These are phyloP conservation scores for Calvatia gigantea DNA, from an alignment of 768 basidiomycete species.

Conservation along the genomic window DNA sequence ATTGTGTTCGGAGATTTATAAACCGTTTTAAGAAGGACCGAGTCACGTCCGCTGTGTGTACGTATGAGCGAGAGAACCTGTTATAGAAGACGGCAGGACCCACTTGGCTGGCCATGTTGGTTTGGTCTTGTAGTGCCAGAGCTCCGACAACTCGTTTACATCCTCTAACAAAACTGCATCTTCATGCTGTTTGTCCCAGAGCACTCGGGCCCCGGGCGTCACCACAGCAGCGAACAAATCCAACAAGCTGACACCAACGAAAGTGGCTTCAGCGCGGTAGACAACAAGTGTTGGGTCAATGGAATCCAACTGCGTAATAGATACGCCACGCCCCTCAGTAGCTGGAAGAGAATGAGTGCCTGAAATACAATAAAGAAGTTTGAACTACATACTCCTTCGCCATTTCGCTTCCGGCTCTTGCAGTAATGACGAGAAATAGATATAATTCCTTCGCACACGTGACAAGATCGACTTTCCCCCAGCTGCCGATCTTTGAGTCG, in stretches of 20 bases:
- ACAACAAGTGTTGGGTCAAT: slow-evolving; percentile 97
- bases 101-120: slow-evolving; percentile 93
- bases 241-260: slow-evolving; percentile 95
- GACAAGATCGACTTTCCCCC: slow-evolving; percentile 84
- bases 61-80: slow-evolving; percentile 10
- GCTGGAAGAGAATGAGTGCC: slow-evolving; percentile 34
- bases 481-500: slow-evolving; percentile 47
- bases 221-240: slow-evolving; percentile 86
- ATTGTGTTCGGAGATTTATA: slow-evolving; percentile 96
- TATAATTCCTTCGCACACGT: slow-evolving; percentile 88
- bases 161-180: slow-evolving; percentile 86
- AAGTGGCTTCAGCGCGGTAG: slow-evolving; percentile 94
- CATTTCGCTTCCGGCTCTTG: slow-evolving; percentile 99
- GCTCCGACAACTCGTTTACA: slow-evolving; percentile 83
- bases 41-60: slow-evolving; percentile 72
- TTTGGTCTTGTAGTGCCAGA: slow-evolving; percentile 92
- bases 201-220: slow-evolving; percentile 77
- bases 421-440: slow-evolving; percentile 94
- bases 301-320: slow-evolving; percentile 92
- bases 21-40: slow-evolving; percentile 88
- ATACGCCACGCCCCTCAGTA: slow-evolving; percentile 85
- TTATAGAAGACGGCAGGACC: slow-evolving; percentile 32
- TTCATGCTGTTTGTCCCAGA: slow-evolving; percentile 91
- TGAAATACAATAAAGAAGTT: slow-evolving; percentile 11
- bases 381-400: slow-evolving; percentile 70